Evolutionary conservation across 208 protist species (phyloP).

Genomic region (Trichomonas vaginalis): DNA sequence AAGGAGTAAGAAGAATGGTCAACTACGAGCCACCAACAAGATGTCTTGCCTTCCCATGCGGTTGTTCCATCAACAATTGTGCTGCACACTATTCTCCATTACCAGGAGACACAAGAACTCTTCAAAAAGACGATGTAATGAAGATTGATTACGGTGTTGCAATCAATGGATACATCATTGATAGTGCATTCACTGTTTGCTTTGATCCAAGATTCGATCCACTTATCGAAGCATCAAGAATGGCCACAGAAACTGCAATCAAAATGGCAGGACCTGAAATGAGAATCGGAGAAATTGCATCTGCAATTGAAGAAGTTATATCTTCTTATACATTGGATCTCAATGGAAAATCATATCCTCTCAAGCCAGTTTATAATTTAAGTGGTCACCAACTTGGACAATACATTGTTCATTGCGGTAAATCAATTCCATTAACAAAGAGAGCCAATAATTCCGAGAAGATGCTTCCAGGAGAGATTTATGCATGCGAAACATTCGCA

Average conservation of each 20-base stretch:
- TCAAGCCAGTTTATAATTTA: conserved; percentile 85
- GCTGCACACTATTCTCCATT: conserved; percentile 50
- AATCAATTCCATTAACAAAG: conserved; percentile 92
- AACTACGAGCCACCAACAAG: not conserved
- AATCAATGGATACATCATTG: conserved; percentile 46
- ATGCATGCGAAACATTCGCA: conserved; percentile 99
- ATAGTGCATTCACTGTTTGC: conserved; percentile 54
- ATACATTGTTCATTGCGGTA: conserved; percentile 94
- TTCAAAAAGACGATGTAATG: conserved; percentile 39
- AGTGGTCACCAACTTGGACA: conserved; percentile 86
- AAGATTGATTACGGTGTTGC: conserved; percentile 51
- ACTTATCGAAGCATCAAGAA: conserved; percentile 71
- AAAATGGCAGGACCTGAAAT: conserved; percentile 46
- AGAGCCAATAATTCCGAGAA: conserved; percentile 56
- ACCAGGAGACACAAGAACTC: conserved; percentile 37
- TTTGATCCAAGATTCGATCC: conserved; percentile 83
- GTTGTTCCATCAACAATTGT: conserved; percentile 44
- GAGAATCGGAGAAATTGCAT: conserved; percentile 40
- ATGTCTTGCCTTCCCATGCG: conserved; percentile 44
- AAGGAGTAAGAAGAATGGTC: not conserved
- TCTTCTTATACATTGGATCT: conserved; percentile 20
- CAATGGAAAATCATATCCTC: not conserved
- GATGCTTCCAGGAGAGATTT: conserved; percentile 82
- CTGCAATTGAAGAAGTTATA: conserved; percentile 44
- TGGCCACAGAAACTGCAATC: conserved; percentile 90